Evolutionary conservation across 768 basidiomycete species (phyloP).

Genomic region (Mycena belliarum): DNA sequence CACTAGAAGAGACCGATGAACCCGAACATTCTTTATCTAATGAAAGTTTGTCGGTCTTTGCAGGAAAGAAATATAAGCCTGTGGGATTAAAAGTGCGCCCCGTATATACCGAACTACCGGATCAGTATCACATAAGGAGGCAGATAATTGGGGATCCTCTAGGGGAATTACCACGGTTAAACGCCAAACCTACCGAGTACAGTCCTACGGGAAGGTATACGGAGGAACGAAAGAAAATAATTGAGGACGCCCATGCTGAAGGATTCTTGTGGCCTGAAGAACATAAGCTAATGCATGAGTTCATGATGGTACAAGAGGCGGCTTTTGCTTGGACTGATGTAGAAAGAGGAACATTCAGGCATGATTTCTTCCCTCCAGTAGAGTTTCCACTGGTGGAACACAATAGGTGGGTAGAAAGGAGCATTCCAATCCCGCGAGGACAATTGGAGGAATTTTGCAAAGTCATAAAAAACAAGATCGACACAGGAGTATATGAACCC

Average conservation of each 20-base stretch:
- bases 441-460: background rate
- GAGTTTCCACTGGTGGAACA: conserved; percentile 19
- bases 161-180: background rate
- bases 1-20: too few relatives aligned
- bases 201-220: conserved; percentile 19
- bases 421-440: too few relatives aligned
- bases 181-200: conserved; percentile 26
- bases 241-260: conserved; percentile 20
- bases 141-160: background rate
- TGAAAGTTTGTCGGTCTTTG: background rate
- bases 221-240: conserved; percentile 18
- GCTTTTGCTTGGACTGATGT: conserved; percentile 11
- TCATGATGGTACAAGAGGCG: conserved; percentile 24
- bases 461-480: conserved; percentile 24
- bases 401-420: too few relatives aligned
- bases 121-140: background rate
- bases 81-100: background rate
- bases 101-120: background rate
- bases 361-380: conserved; percentile 11
- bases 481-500: conserved; percentile 15
- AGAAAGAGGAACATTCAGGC: conserved; percentile 4
- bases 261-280: conserved; percentile 31
- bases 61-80: background rate
- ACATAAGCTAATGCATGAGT: conserved; percentile 24
- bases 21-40: too few relatives aligned